phyloP scores from a whole-genome alignment of 306 rosid species.

The Arachis stenosperma region DNA sequence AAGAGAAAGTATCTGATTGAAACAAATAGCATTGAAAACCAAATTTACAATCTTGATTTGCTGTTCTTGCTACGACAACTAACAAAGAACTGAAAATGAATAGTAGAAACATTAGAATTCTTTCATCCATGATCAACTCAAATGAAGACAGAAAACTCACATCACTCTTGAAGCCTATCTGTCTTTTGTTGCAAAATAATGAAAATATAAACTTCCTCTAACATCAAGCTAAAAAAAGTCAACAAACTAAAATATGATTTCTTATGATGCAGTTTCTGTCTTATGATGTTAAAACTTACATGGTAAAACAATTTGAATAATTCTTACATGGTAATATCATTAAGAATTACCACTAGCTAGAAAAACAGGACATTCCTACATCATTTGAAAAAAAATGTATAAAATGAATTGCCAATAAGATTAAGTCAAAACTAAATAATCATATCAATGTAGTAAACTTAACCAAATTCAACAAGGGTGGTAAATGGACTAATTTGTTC shows the following conservation, averaged over 20 bases:
- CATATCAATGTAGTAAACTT: background rate
- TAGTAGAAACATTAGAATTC: slow-evolving; percentile 23
- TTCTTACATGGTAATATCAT: background rate
- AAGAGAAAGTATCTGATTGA: background rate
- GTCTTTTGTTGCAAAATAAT: slow-evolving; percentile 10
- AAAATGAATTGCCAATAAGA: too few relatives aligned
- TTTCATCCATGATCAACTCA: background rate
- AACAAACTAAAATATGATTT: background rate
- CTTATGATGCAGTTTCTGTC: background rate
- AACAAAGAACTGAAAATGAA: slow-evolving; percentile 37
- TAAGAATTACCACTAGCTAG: slow-evolving; percentile 5
- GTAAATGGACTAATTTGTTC: too few relatives aligned
- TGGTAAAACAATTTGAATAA: slow-evolving; percentile 14
- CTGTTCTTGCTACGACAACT: slow-evolving; percentile 38
- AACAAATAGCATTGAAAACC: background rate
- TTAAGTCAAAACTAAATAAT: background rate
- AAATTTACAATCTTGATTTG: too few relatives aligned
- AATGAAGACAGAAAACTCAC: background rate
- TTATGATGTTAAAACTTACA: background rate
- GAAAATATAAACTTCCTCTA: slow-evolving; percentile 9
- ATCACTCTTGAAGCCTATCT: slow-evolving; percentile 2
- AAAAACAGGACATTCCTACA: too few relatives aligned
- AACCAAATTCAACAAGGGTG: slow-evolving; percentile 3
- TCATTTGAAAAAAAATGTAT: too few relatives aligned
- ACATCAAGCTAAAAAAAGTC: slow-evolving; percentile 22